Base-by-base conservation (phyloP, 805 yeast genomes). In the Yarrowia sp. region DNA sequence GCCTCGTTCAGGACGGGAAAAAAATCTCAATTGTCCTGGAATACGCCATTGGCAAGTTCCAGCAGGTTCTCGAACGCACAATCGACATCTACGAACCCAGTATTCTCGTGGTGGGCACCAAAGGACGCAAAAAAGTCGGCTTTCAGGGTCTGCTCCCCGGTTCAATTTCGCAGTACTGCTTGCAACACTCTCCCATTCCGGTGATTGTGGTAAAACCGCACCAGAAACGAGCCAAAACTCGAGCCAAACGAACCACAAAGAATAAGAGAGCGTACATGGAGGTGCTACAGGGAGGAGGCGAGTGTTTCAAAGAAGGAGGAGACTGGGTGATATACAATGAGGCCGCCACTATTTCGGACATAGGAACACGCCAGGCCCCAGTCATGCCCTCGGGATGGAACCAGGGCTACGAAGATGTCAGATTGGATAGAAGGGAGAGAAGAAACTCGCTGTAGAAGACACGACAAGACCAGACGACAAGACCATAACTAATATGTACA, bases 181-280 rank as follows among this genome's bases (percentile, higher is more conserved):
- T 83, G n/a, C 82, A 81, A 68, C 80, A 79, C 66, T 80, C 84
- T 9, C 78, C 78, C 1, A 77, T 83, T 8, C 86, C 86, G 0
- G 84, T 82, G 1, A 74, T 81, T 44, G 82, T 83, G 3, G 82
- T 83, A 38, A 79, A 80, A 40, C 83, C 83, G 12, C 70, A 72
- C 36, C 77, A 76, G 39, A 78, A 76, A 58, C 75, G 78, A 9
- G 74, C 73, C 50, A 75, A 73, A 67, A 71, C 71, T 52, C 74
- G 75, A 67, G 74, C 71, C 5, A 76, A 76, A 70, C 73, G 79
- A n/a, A 33, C 34, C 43, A 38, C 8, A 17, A 52, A 52, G 10
- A 3, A 52, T 15, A 52, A 20, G 30, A 17, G 43, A 20, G 34
- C 43, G 9, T 52, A 52, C 14, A 36, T 20, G 58, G 43, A 38